Percentiles rank a stretch among this genome's conserved stretches.
These are phyloP conservation scores for Pachyrhizus erosus DNA, from an alignment of 306 rosid species.

Conservation along the genomic window DNA sequence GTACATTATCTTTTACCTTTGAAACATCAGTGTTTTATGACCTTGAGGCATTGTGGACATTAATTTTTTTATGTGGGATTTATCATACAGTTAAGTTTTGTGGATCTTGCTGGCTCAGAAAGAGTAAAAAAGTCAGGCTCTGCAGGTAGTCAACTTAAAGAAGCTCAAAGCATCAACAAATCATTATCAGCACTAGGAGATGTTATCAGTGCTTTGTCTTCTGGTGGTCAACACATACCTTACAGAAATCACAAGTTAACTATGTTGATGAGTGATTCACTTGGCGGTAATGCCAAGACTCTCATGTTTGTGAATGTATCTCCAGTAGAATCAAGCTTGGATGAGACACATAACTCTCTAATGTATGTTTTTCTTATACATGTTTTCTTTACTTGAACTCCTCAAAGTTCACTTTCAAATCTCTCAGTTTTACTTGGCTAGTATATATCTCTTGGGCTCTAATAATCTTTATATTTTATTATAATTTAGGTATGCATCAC, in stretches of 20 bases:
- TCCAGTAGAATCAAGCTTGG: slow-evolving; percentile 85
- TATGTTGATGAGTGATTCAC: slow-evolving; percentile 97
- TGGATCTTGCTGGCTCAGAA: slow-evolving; percentile 98
- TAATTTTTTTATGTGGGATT: slow-evolving; percentile 28
- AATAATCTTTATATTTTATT: neutral
- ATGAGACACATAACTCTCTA: slow-evolving; percentile 91
- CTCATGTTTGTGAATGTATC: slow-evolving; percentile 96
- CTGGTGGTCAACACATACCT: slow-evolving; percentile 90
- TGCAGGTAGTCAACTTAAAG: slow-evolving; percentile 84
- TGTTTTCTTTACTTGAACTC: neutral
- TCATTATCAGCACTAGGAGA: slow-evolving; percentile 97
- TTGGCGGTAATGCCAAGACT: slow-evolving; percentile 96
- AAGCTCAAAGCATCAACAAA: slow-evolving; percentile 98
- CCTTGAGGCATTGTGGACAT: slow-evolving; percentile 5
- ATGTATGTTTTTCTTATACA: slow-evolving; percentile 56
- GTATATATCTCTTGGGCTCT: neutral
- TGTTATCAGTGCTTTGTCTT: slow-evolving; percentile 87
- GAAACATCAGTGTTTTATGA: neutral
- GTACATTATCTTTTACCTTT: neutral
- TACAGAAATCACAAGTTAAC: slow-evolving; percentile 94
- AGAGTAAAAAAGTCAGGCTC: slow-evolving; percentile 96
- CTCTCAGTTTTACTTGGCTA: neutral
- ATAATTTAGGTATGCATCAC: slow-evolving; percentile 77
- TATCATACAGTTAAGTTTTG: slow-evolving; percentile 81
- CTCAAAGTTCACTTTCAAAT: neutral